A percentile compares a stretch with the other conserved stretches of the same genome.
Conservation (phyloP, 2,329 filamentous ascomycete species). For the Colletotrichum filicis region DNA sequence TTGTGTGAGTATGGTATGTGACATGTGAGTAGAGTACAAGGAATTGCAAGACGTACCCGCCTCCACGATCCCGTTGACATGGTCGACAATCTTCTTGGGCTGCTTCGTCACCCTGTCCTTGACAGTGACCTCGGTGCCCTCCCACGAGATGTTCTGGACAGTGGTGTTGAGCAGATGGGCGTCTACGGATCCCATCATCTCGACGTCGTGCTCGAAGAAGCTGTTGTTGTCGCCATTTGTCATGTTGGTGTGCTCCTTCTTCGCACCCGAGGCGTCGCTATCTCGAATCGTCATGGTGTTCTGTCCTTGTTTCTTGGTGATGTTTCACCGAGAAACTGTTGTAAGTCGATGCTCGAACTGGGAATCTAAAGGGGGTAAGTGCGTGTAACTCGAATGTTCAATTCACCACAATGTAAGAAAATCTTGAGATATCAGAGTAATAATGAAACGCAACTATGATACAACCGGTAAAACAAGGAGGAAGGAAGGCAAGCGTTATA, state of each 20-base stretch:
- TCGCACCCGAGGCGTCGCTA: not conserved
- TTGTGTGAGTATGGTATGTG: not conserved
- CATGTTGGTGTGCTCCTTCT: slow-evolving; percentile 4
- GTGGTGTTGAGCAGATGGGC: slow-evolving; percentile 71
- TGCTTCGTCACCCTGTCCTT: slow-evolving; percentile 76
- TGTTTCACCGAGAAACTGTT: not conserved
- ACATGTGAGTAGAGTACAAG: not conserved
- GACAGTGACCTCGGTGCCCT: slow-evolving; percentile 74
- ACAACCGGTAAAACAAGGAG: not conserved
- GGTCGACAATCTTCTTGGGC: slow-evolving; percentile 70
- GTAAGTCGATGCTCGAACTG: not conserved
- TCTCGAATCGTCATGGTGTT: not conserved
- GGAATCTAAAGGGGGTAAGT: not conserved
- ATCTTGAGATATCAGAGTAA: not conserved
- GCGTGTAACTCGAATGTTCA: not conserved
- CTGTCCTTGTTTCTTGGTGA: not conserved
- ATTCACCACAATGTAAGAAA: not conserved
- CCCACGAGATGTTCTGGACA: slow-evolving; percentile 75
- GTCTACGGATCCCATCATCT: slow-evolving; percentile 44
- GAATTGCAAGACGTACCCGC: slow-evolving; percentile 53
- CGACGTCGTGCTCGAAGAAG: slow-evolving; percentile 36
- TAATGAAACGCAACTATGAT: not conserved
- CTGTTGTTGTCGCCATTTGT: not conserved
- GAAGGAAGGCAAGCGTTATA: not conserved
- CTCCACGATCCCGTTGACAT: slow-evolving; percentile 71